These are phyloP conservation scores for Insectozyma bohioensis DNA, from an alignment of 1,139 yeast genomes.

Conservation along the genomic window DNA sequence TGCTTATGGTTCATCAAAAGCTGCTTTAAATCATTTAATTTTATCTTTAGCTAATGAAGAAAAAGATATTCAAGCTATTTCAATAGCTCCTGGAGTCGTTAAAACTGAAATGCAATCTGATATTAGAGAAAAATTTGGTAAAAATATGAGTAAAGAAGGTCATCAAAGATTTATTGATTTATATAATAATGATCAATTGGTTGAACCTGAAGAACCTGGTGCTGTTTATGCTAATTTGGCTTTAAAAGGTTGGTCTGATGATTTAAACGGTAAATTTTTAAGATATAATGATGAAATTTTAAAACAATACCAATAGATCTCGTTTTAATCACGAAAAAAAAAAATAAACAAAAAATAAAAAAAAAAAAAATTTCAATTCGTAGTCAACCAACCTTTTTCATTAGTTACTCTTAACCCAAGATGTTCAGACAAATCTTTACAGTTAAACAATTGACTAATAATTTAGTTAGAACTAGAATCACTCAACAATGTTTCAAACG, in stretches of 20 bases:
- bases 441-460: constrained; percentile 8
- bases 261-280: constrained; percentile 62
- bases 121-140: constrained; percentile 61
- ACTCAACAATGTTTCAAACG: constrained; percentile 10
- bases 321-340: constrained; percentile 1
- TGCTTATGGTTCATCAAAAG: constrained; percentile 88
- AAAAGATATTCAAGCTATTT: constrained; percentile 52
- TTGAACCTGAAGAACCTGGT: constrained; percentile 72
- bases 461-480: constrained; percentile 7
- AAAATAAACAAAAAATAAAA: constrained; percentile 5
- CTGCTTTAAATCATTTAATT: constrained; percentile 79
- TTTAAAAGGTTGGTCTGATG: constrained; percentile 50
- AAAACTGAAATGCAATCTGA: constrained; percentile 82
- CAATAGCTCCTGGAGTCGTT: constrained; percentile 93
- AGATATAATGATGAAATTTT: constrained; percentile 52
- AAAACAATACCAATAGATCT: constrained; percentile 8
- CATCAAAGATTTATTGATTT: constrained; percentile 61
- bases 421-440: constrained; percentile 11
- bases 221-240: constrained; percentile 65
- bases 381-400: too few species aligned
- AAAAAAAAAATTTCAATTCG: too few species aligned
- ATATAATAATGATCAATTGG: constrained; percentile 52
- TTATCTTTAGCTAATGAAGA: constrained; percentile 68
- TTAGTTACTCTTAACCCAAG: too few species aligned
- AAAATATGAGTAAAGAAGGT: constrained; percentile 56